Evolutionary conservation across 73 alveolate genomes (phyloP).

Genomic region (Blepharisma stoltei): DNA sequence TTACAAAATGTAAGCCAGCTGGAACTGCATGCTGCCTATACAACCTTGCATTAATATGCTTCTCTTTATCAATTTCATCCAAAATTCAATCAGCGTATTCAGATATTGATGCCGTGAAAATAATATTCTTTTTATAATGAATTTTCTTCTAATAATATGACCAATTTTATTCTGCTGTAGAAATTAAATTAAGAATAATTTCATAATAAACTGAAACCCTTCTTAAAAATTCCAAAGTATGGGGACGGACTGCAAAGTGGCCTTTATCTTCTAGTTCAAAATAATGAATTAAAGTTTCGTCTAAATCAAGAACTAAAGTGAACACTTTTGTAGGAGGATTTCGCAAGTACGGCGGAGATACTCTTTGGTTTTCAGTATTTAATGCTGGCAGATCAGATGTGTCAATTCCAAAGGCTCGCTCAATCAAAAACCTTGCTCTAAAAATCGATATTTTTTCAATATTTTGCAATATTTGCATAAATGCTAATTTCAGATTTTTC

Average conservation of each 20-base stretch:
- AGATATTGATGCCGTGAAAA: conserved; percentile 60
- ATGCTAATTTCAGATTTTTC: neutral
- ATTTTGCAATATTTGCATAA: neutral
- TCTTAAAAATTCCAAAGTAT: conserved; percentile 40
- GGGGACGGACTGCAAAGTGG: conserved; percentile 40
- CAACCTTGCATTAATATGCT: conserved; percentile 35
- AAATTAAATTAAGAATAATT: too few species aligned
- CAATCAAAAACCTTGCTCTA: conserved; percentile 6
- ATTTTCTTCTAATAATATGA: too few species aligned
- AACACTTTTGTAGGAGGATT: conserved; percentile 35
- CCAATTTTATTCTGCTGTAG: too few species aligned
- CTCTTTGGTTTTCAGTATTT: neutral
- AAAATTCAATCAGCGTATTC: conserved; percentile 65
- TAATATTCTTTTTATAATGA: too few species aligned
- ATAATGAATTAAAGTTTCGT: conserved; percentile 71
- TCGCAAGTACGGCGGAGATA: neutral
- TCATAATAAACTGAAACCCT: conserved; percentile 42
- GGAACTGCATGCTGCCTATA: conserved; percentile 52
- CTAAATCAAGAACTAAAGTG: conserved; percentile 73
- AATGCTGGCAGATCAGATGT: neutral
- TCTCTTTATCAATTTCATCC: conserved; percentile 40
- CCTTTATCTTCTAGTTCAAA: conserved; percentile 56
- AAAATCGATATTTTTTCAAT: neutral
- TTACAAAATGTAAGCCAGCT: conserved; percentile 30
- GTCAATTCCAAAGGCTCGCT: conserved; percentile 15